Evolutionary conservation across 345 rosid genomes (phyloP).

Genomic region (Camelina laxa): DNA sequence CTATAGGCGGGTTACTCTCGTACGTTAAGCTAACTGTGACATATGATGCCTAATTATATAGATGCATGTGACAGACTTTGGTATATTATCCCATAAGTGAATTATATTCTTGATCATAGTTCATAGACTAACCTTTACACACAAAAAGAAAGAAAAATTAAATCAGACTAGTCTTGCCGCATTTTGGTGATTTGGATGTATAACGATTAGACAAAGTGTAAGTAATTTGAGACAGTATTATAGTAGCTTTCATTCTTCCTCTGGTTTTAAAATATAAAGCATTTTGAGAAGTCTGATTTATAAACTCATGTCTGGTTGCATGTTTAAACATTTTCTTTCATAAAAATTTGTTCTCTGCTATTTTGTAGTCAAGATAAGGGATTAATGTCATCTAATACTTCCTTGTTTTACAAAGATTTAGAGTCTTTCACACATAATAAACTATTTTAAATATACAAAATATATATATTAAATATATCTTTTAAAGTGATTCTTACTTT

Average conservation of each 20-base stretch:
- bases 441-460: not conserved
- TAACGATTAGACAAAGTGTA: not conserved
- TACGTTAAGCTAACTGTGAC: not conserved
- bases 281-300: not conserved
- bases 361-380: not conserved
- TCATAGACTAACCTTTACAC: too few species aligned
- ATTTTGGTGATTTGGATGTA: not conserved
- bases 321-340: not conserved
- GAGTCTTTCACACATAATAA: not conserved
- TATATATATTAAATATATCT: not conserved
- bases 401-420: not conserved
- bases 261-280: not conserved
- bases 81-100: too few species aligned
- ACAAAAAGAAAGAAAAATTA: not conserved
- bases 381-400: not conserved
- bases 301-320: not conserved
- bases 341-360: not conserved
- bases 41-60: constrained; percentile 1
- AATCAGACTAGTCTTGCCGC: not conserved
- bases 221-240: not conserved
- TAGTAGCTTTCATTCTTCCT: not conserved
- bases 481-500: not conserved
- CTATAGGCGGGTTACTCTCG: not conserved
- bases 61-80: too few species aligned
- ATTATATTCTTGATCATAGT: not conserved